Percentiles rank a stretch among this genome's conserved stretches.
These are phyloP conservation scores for Colletotrichum ledebouriae DNA, from an alignment of 2,329 filamentous ascomycete species.

Conservation along the genomic window DNA sequence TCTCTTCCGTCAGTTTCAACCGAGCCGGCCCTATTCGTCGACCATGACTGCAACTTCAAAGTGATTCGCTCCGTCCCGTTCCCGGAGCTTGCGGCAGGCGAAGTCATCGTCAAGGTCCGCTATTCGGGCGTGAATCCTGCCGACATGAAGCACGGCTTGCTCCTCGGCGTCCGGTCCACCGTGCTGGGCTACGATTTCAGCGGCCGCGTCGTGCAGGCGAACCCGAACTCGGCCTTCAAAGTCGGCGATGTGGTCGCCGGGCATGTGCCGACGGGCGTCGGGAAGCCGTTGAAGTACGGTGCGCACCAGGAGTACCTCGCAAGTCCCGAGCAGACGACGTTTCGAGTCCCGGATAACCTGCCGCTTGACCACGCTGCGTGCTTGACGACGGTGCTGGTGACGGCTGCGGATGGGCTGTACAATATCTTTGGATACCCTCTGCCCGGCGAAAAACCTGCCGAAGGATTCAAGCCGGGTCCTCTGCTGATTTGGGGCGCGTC, in stretches of 20 bases:
- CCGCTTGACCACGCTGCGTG: conserved; percentile 39
- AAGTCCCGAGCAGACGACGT: conserved; percentile 21
- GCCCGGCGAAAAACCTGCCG: conserved; percentile 21
- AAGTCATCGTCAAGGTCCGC: conserved; percentile 17
- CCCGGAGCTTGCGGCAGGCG: not conserved
- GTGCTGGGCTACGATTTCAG: conserved; percentile 36
- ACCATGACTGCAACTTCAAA: conserved; percentile 23
- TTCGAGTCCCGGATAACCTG: conserved; percentile 34
- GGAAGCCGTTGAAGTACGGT: conserved; percentile 26
- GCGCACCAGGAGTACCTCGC: conserved; percentile 30
- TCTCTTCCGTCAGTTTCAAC: not conserved
- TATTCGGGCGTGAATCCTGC: conserved; percentile 38
- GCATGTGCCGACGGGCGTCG: conserved; percentile 19
- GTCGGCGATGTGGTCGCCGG: conserved; percentile 29
- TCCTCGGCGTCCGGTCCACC: conserved; percentile 13
- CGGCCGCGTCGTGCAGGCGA: conserved; percentile 16
- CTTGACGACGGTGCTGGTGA: conserved; percentile 38
- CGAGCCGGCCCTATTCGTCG: conserved; percentile 24
- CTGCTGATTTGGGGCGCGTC: conserved; percentile 56
- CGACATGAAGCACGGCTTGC: conserved; percentile 26
- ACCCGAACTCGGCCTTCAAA: not conserved
- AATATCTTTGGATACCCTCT: conserved; percentile 42
- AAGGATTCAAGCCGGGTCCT: conserved; percentile 38
- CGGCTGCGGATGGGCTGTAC: conserved; percentile 45
- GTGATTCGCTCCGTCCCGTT: conserved; percentile 23